Conservation (phyloP, 257 asterid species). For the Sherardia arvensis region DNA sequence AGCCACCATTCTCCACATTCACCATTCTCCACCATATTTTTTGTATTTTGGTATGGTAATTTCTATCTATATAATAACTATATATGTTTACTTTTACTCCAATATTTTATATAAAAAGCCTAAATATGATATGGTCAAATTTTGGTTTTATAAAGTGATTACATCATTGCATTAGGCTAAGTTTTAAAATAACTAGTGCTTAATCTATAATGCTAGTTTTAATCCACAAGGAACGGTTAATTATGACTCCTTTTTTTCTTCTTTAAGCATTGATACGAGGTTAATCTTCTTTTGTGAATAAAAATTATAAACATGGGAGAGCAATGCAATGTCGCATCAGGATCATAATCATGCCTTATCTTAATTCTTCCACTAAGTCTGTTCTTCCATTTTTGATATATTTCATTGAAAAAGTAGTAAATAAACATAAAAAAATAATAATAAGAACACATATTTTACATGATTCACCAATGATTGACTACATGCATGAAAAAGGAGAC, state of each 20-base stretch:
- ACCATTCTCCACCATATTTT: slow-evolving; percentile 15
- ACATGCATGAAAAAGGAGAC: too few species aligned
- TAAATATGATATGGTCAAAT: not conserved
- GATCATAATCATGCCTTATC: not conserved
- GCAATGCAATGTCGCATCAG: not conserved
- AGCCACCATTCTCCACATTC: slow-evolving; percentile 51
- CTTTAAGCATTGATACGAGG: slow-evolving; percentile 13
- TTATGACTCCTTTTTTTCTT: slow-evolving; percentile 3
- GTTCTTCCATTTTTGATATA: too few species aligned
- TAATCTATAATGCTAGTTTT: not conserved
- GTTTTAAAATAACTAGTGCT: not conserved
- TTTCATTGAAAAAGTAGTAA: too few species aligned
- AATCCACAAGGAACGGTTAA: slow-evolving; percentile 6
- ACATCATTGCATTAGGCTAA: not conserved
- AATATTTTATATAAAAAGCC: too few species aligned
- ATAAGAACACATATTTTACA: too few species aligned
- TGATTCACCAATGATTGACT: too few species aligned
- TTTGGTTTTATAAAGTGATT: not conserved
- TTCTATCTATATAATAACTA: too few species aligned
- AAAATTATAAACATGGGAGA: not conserved
- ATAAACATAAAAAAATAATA: too few species aligned
- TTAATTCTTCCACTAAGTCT: not conserved
- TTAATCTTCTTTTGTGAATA: not conserved
- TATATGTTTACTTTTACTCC: too few species aligned
- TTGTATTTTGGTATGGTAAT: too few species aligned